A percentile compares a stretch with the other conserved stretches of the same genome.
Conservation (phyloP, 345 rosid species). For the Trapa incisa region DNA sequence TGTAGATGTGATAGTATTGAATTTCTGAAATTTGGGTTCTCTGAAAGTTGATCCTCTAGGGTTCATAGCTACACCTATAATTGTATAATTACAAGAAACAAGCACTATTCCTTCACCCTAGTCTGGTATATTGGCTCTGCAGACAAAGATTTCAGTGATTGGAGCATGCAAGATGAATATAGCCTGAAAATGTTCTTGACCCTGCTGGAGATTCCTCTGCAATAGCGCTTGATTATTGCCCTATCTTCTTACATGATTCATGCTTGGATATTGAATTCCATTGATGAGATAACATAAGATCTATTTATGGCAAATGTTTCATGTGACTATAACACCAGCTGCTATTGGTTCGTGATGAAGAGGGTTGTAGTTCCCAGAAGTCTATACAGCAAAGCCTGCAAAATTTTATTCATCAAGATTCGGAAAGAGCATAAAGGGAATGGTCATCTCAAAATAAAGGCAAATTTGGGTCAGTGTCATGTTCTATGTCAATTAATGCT, state of each 20-base stretch:
- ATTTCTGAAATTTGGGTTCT: too few species aligned
- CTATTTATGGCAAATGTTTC: neutral
- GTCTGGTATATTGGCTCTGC: conserved; percentile 67
- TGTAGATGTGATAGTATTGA: too few species aligned
- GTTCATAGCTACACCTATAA: too few species aligned
- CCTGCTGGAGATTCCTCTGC: conserved; percentile 50
- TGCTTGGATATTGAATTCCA: neutral
- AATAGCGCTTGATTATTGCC: conserved; percentile 67
- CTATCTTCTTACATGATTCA: conserved; percentile 14
- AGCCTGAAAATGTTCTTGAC: conserved; percentile 48
- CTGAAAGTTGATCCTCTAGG: too few species aligned
- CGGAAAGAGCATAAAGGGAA: conserved; percentile 6
- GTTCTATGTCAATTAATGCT: too few species aligned
- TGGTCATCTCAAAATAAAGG: neutral
- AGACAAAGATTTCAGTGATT: conserved; percentile 50
- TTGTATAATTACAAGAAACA: too few species aligned
- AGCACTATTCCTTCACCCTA: conserved; percentile 69
- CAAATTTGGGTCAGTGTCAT: neutral
- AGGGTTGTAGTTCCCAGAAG: conserved; percentile 92
- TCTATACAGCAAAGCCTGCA: conserved; percentile 93
- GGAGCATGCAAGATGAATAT: conserved; percentile 68
- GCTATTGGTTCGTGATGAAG: conserved; percentile 80
- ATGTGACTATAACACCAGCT: conserved; percentile 18
- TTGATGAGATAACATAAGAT: neutral
- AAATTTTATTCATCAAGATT: too few species aligned